Evolutionary conservation across 2,329 filamentous ascomycete genomes (phyloP), one percentile per base, ranked within the genome.

Genomic region (Emericellopsis cladophorae): DNA sequence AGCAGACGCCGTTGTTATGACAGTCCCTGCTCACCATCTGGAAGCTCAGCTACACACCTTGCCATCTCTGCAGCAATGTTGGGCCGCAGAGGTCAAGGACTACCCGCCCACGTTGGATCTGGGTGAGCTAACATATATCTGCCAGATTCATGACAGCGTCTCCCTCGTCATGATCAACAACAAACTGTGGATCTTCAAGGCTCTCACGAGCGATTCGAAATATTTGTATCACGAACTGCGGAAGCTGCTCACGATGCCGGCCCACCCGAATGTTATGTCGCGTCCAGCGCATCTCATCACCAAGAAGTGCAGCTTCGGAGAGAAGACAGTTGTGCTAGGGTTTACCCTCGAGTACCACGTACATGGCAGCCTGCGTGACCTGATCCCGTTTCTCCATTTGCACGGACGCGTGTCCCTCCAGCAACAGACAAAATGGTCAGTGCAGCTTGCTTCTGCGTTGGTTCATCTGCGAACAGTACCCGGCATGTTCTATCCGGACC

Each of bases 151-250:
- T 46, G 76, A 79, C 49, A 76, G 73, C 45, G 69, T 79, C 36
- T 75, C 70, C 42, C 57, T 77, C 12, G 72, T 78, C 36, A 56
- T 58, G 26, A 59, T 70, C 33, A 47, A 56, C 16, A 59, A 54
- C 7, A 49, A 57, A 37, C 53, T 61, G 3, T 70, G 66, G 60
- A 68, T 77, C 42, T 66, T 80, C 55, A 80, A 80, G 51, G 70
- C 72, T 4, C 53, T 78, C 34, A 71, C 69, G 3, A 73, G 70
- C 54, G 68, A 66, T 46, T 64, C 71, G 44, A 77, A 77, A 49
- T 79, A 72, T 49, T 59, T 80, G 31, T 79, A 79, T 50, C 72
- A 78, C 48, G 76, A 80, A 53, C 61, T 80, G 15, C 68, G 68
- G 41, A 65, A 68, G 21, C 64, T 80, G 2, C 66, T 78, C 40